Evolutionary conservation across 306 rosid species (phyloP).

Genomic region (apple (Malus domestica)): DNA sequence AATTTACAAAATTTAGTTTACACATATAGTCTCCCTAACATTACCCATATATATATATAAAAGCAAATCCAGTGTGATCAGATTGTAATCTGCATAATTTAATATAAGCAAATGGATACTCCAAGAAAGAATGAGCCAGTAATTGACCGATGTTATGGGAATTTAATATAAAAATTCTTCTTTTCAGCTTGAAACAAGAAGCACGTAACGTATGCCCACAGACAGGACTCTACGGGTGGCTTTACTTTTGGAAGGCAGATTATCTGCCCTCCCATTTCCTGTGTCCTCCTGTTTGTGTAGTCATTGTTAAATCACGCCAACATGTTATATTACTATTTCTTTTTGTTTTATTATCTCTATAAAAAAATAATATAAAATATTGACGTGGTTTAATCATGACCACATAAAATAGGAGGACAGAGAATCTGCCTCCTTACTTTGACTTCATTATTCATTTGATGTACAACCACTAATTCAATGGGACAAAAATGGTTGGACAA

Average conservation of each 20-base stretch:
- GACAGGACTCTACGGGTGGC: background rate
- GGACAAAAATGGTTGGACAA: background rate
- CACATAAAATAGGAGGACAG: too few relatives aligned
- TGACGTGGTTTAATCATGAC: too few relatives aligned
- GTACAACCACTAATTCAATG: background rate
- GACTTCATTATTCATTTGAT: background rate
- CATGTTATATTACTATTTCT: too few relatives aligned
- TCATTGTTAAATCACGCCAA: too few relatives aligned
- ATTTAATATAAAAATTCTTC: background rate
- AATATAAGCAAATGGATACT: background rate
- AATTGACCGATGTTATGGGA: background rate
- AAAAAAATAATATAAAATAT: too few relatives aligned
- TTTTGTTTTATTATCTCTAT: too few relatives aligned
- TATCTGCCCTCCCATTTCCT: too few relatives aligned
- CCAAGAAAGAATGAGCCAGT: background rate
- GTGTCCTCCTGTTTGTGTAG: too few relatives aligned
- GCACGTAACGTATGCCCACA: background rate
- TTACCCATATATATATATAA: background rate
- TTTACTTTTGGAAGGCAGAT: background rate
- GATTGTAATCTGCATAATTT: background rate
- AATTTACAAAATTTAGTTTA: too few relatives aligned
- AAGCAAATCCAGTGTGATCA: background rate
- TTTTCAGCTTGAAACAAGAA: background rate
- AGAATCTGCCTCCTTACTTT: background rate
- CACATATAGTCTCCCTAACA: too few relatives aligned